Percentiles rank a stretch among this genome's conserved stretches.
Conservation (phyloP, 108 stramenopile species). For the Stephanodiscus triporus region DNA sequence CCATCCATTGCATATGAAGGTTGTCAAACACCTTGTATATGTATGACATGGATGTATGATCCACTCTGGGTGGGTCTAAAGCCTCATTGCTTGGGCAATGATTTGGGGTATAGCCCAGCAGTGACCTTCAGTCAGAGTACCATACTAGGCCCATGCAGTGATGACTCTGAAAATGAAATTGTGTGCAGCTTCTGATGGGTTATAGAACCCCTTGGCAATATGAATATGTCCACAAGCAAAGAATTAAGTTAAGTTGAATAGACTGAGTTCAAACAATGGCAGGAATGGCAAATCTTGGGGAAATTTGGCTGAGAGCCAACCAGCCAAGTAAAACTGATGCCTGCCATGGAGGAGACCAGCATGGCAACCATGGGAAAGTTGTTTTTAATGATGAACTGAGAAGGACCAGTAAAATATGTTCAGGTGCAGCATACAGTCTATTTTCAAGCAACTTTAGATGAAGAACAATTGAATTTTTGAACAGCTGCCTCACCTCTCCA, state of each 20-base stretch:
- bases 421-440: neutral
- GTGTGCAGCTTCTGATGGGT: slow-evolving; percentile 57
- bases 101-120: too few relatives aligned
- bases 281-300: slow-evolving; percentile 36
- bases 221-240: slow-evolving; percentile 47
- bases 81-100: too few relatives aligned
- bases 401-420: neutral
- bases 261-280: slow-evolving; percentile 49
- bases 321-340: slow-evolving; percentile 63
- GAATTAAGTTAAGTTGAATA: slow-evolving; percentile 51
- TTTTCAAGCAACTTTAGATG: neutral
- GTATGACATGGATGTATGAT: too few relatives aligned
- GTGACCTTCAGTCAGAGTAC: too few relatives aligned
- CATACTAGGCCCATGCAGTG: slow-evolving; percentile 55
- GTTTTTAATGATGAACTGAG: slow-evolving; percentile 35
- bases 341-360: slow-evolving; percentile 59
- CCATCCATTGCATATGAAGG: too few relatives aligned
- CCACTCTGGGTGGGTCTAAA: too few relatives aligned
- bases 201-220: slow-evolving; percentile 24
- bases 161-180: slow-evolving; percentile 50
- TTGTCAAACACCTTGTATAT: too few relatives aligned
- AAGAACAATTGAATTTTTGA: neutral
- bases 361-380: slow-evolving; percentile 48
- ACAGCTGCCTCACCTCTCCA: slow-evolving; percentile 13
- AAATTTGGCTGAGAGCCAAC: slow-evolving; percentile 53